Evolutionary conservation across 176 grass and related monocot species (phyloP).

Genomic region (Tillandsia fasciculata): DNA sequence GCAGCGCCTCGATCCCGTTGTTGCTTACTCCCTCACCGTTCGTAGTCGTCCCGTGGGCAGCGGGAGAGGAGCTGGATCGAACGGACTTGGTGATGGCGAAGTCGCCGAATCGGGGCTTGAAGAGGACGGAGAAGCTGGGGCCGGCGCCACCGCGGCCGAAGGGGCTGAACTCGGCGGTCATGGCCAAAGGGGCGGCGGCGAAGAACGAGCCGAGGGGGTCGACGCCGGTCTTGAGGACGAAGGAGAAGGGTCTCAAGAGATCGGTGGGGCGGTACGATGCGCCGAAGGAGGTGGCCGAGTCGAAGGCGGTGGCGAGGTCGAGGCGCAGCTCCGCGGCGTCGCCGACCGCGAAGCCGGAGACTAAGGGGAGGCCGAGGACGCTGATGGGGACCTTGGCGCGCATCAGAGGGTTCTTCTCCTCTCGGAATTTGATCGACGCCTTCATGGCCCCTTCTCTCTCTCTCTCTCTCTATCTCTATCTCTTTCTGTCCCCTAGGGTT

Average conservation of each 20-base stretch:
- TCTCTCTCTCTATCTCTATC: too few species aligned
- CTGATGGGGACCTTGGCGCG: slow-evolving; percentile 70
- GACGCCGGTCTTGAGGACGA: slow-evolving; percentile 48
- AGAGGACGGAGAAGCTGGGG: slow-evolving; percentile 52
- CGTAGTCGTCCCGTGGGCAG: neutral
- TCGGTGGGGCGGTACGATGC: slow-evolving; percentile 76
- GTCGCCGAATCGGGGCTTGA: slow-evolving; percentile 74
- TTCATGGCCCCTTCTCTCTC: too few species aligned
- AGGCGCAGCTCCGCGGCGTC: slow-evolving; percentile 59
- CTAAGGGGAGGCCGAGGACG: slow-evolving; percentile 69
- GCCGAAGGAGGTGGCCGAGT: slow-evolving; percentile 41
- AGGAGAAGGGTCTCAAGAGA: slow-evolving; percentile 37
- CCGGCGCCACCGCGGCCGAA: slow-evolving; percentile 21
- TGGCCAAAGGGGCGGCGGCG: slow-evolving; percentile 38
- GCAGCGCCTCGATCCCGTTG: neutral
- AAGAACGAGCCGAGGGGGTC: slow-evolving; percentile 52
- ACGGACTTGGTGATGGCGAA: slow-evolving; percentile 59
- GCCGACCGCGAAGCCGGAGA: slow-evolving; percentile 53
- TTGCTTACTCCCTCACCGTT: neutral
- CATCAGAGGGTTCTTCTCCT: too few species aligned
- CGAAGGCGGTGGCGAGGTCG: slow-evolving; percentile 55
- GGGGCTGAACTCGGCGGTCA: slow-evolving; percentile 72
- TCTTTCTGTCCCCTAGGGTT: too few species aligned
- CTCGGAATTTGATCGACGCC: too few species aligned
- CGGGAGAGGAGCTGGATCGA: slow-evolving; percentile 8